Evolutionary conservation across 1,284 basidiomycete genomes (phyloP), one percentile per base, ranked within the genome.

Genomic region (Apiotrichum laibachii): DNA sequence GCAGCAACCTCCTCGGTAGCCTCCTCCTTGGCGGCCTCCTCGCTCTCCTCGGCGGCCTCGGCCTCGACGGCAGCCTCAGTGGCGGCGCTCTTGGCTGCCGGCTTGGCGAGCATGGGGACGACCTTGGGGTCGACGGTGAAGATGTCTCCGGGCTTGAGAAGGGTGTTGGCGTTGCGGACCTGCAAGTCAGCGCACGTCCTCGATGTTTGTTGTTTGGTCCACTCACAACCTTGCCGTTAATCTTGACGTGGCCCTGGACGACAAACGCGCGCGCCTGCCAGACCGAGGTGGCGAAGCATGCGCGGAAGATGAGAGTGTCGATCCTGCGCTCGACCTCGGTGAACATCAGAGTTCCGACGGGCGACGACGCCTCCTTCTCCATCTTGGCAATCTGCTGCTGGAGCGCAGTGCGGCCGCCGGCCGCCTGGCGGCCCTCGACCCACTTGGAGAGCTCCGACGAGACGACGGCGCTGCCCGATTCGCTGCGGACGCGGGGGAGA

Each of bases 81-180:
- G 26, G 62, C 65, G 35, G 63, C 49, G 31, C 63, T 64, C n/a
- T 26, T 63, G 39, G 5, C 39, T 42, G 5, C 15, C 21, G 42
- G 39, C 37, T 50, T 50, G 35, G 35, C 19, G 56, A 94, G 80
- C 80, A 96, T 89, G 13, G 86, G 84, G 42, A 99, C 90, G 8
- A 87, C 86, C 15, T 77, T 73, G 0, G 94, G 92, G 65, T 95
- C 84, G 40, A 99, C 89, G 16, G 90, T 86, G 59, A 98, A 85
- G 83, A 99, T 86, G 77, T 99, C 96, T 22, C 95, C 94, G 1
- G 94, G 94, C 48, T 92, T 88, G 26, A 99, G 82, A 56, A 92
- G 86, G n/a, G 87, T 88, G 72, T 94, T 95, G 31, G 93, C 85
- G 69, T 95, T 87, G 60, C 81, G 82, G 69, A 92, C 86, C 90